These are phyloP conservation scores for Bruguiera hainesii DNA, from an alignment of 441 rosid species.

Conservation along the genomic window DNA sequence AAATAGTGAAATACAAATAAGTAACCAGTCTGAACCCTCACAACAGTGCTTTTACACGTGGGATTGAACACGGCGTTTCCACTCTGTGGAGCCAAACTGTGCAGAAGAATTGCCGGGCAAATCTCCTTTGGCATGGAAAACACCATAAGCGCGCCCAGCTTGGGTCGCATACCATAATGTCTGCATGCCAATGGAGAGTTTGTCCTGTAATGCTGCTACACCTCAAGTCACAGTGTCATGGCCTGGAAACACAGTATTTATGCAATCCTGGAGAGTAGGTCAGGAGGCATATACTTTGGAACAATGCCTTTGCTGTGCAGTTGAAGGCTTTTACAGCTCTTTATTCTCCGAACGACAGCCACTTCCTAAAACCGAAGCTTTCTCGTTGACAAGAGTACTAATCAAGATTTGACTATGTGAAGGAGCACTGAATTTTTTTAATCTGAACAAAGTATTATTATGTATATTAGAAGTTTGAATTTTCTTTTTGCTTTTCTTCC, in stretches of 20 bases:
- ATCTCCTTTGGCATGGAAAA: constrained; percentile 49
- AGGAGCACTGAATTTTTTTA: not conserved
- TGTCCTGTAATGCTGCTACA: constrained; percentile 40
- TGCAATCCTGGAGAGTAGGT: not conserved
- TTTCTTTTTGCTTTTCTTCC: not conserved
- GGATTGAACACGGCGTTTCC: not conserved
- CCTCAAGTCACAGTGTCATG: not conserved
- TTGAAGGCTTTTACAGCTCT: not conserved
- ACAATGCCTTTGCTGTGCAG: not conserved
- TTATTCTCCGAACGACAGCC: not conserved
- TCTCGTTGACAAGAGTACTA: too few relatives aligned
- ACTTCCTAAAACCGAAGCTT: not conserved
- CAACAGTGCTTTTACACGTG: not conserved
- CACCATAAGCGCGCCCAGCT: not conserved
- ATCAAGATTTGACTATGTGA: too few relatives aligned
- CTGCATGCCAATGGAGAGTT: constrained; percentile 12
- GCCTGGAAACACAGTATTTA: too few relatives aligned
- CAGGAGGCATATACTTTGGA: not conserved
- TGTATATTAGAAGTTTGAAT: too few relatives aligned
- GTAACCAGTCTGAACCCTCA: too few relatives aligned
- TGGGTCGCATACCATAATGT: not conserved
- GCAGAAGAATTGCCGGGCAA: constrained; percentile 48
- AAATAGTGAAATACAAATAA: too few relatives aligned
- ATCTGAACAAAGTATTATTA: too few relatives aligned
- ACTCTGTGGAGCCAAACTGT: not conserved